Evolutionary conservation across 768 basidiomycete genomes (phyloP).

Genomic region (Coprinellus aureogranulatus): DNA sequence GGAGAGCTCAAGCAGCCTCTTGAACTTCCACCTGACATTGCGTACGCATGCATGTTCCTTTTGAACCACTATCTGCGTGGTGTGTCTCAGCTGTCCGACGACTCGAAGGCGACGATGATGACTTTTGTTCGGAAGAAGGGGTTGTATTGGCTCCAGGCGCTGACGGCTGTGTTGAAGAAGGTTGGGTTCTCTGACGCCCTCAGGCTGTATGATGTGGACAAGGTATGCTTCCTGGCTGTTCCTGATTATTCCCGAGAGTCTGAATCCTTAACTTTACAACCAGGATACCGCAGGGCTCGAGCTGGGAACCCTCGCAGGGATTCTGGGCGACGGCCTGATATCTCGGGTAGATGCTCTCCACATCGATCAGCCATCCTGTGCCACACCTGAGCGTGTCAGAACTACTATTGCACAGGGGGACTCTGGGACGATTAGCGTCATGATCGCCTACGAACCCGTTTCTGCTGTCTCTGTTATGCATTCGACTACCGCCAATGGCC

Average conservation of each 20-base stretch:
- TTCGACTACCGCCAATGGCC: too few species aligned
- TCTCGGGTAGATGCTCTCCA: conserved; percentile 12
- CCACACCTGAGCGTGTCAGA: conserved; percentile 24
- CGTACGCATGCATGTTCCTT: conserved; percentile 1
- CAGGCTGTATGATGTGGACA: neutral
- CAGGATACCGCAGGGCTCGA: neutral
- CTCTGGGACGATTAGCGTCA: neutral
- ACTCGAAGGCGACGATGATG: neutral
- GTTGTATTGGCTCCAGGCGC: conserved; percentile 30
- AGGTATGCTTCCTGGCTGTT: conserved; percentile 10
- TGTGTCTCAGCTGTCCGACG: neutral
- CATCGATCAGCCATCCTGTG: conserved; percentile 15
- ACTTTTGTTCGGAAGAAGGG: conserved; percentile 5
- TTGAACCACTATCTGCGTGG: neutral
- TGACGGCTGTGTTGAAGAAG: conserved; percentile 23
- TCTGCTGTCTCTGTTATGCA: neutral
- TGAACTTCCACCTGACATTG: neutral
- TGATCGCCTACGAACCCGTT: neutral
- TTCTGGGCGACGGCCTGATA: conserved; percentile 12
- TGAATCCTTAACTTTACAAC: neutral
- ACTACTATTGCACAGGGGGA: conserved; percentile 20
- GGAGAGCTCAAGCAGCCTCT: too few species aligned
- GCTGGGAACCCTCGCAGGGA: conserved; percentile 6
- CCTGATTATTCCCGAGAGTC: too few species aligned
- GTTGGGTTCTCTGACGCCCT: conserved; percentile 3